Percentiles rank a stretch among this genome's conserved stretches.
Conservation (phyloP, 1,284 basidiomycete genomes). For the Wallemia mellicola region DNA sequence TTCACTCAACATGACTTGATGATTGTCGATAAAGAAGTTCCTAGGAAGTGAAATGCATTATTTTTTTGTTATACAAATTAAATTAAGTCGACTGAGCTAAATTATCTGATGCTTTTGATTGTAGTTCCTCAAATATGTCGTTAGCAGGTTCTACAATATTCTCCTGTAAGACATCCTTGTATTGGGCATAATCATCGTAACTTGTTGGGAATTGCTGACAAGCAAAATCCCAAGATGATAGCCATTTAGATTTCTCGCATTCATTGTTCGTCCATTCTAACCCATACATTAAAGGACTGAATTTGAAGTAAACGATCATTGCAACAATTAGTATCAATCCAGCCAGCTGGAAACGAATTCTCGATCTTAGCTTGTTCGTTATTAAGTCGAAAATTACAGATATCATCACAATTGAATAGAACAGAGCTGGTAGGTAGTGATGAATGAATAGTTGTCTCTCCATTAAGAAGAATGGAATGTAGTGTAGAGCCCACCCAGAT, state of each 20-base stretch:
- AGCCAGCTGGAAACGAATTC: conserved; percentile 47
- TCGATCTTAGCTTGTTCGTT: conserved; percentile 45
- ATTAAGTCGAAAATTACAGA: conserved; percentile 56
- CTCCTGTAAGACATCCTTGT: neutral
- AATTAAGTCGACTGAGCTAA: neutral
- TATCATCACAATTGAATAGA: conserved; percentile 59
- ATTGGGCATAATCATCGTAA: neutral
- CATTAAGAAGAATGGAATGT: conserved; percentile 95
- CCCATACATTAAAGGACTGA: conserved; percentile 63
- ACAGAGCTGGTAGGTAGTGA: conserved; percentile 91
- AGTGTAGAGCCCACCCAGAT: conserved; percentile 79
- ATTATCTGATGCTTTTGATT: neutral
- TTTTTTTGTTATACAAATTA: neutral
- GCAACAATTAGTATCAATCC: conserved; percentile 37
- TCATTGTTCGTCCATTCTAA: conserved; percentile 40
- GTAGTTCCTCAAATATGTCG: neutral
- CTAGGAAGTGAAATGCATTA: neutral
- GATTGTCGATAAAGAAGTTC: neutral
- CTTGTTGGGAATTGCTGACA: neutral
- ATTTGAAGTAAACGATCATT: conserved; percentile 24
- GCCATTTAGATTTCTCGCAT: neutral
- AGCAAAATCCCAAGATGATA: neutral
- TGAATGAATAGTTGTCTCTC: conserved; percentile 86
- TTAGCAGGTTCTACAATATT: neutral
- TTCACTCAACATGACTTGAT: neutral